phyloP scores from a whole-genome alignment of 2,329 filamentous ascomycete genomes.

The Magnaporthiopsis rhizophila region DNA sequence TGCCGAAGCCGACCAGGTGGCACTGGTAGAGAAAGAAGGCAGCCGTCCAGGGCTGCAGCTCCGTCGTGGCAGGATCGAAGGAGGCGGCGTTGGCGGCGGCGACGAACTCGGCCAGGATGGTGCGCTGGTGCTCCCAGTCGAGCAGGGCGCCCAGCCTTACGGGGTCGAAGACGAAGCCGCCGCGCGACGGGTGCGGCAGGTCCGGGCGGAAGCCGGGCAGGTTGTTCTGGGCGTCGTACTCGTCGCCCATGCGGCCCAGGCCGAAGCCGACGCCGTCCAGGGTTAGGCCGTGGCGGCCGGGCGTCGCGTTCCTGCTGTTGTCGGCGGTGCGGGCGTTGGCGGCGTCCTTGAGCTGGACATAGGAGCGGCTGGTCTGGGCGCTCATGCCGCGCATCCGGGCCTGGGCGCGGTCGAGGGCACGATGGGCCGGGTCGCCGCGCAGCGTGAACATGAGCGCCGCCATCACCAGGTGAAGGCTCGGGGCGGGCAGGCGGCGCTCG shows the following conservation, averaged over 20 bases:
- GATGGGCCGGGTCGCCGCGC: slow-evolving; percentile 10
- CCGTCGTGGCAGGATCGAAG: not conserved
- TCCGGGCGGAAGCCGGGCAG: slow-evolving; percentile 12
- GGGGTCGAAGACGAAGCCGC: slow-evolving; percentile 10
- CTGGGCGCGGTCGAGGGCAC: slow-evolving; percentile 13
- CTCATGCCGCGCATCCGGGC: slow-evolving; percentile 12
- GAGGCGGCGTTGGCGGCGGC: slow-evolving; percentile 1
- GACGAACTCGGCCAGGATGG: slow-evolving; percentile 10
- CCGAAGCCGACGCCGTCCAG: slow-evolving; percentile 10
- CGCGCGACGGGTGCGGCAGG: slow-evolving; percentile 8
- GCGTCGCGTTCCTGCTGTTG: not conserved
- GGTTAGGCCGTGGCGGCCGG: slow-evolving; percentile 9
- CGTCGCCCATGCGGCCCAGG: slow-evolving; percentile 10
- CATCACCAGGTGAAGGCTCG: slow-evolving; percentile 8
- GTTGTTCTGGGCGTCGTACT: slow-evolving; percentile 14
- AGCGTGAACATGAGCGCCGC: slow-evolving; percentile 12
- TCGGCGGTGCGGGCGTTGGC: slow-evolving; percentile 8
- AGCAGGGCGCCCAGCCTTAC: slow-evolving; percentile 8
- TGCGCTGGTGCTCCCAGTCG: slow-evolving; percentile 10
- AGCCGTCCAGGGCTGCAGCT: slow-evolving; percentile 7
- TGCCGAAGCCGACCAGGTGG: slow-evolving; percentile 11
- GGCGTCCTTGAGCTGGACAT: slow-evolving; percentile 11
- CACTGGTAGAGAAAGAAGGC: slow-evolving; percentile 12
- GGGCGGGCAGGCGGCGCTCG: not conserved
- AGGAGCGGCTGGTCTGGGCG: slow-evolving; percentile 5